phyloP scores from a whole-genome alignment of 2,329 filamentous ascomycete genomes.

The Volutella citrinella region DNA sequence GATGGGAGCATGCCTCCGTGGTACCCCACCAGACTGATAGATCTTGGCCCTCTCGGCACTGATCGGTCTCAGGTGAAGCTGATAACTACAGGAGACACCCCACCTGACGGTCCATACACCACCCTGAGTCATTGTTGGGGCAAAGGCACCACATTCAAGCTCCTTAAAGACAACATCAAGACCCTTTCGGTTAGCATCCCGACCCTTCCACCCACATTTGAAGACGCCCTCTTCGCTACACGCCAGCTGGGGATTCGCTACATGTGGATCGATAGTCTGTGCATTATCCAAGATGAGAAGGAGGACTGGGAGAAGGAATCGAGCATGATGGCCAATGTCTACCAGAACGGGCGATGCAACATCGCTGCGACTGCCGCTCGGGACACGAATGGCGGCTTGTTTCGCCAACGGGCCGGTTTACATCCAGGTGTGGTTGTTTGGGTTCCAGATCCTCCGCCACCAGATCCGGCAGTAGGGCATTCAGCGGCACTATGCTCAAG shows the following conservation, averaged over 20 bases:
- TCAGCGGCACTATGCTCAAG: too few relatives aligned
- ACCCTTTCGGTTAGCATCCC: too few relatives aligned
- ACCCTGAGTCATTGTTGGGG: constrained; percentile 1
- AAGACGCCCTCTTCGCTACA: constrained; percentile 1
- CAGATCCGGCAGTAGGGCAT: too few relatives aligned
- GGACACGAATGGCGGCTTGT: background rate
- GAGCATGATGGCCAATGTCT: background rate
- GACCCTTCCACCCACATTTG: background rate
- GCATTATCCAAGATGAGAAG: constrained; percentile 25
- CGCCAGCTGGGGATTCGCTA: constrained; percentile 18
- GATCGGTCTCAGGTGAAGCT: too few relatives aligned
- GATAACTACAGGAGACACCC: too few relatives aligned
- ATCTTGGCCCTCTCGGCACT: too few relatives aligned
- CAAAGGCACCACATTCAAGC: background rate
- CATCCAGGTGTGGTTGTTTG: too few relatives aligned
- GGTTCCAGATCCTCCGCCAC: too few relatives aligned
- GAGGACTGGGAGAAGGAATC: constrained; percentile 16
- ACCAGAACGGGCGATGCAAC: background rate
- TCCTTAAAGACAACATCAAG: background rate
- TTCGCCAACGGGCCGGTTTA: too few relatives aligned
- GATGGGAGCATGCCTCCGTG: too few relatives aligned
- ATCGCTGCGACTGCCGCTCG: constrained; percentile 1
- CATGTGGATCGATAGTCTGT: constrained; percentile 29
- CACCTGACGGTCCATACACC: background rate
- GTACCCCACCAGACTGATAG: too few relatives aligned